Evolutionary conservation across 257 asterid genomes (phyloP).

Genomic region (Rhazya stricta): DNA sequence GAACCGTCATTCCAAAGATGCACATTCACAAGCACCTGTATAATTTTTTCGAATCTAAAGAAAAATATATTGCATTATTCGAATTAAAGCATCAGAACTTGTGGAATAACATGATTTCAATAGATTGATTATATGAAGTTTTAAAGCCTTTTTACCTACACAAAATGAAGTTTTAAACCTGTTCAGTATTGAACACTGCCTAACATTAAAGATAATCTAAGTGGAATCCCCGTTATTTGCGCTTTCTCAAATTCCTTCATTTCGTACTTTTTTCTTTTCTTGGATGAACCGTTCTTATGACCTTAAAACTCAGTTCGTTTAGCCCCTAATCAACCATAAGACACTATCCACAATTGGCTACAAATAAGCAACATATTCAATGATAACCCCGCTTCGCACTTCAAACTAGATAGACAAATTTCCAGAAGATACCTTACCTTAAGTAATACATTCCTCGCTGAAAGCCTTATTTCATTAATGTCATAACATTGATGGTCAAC

Average conservation of each 20-base stretch:
- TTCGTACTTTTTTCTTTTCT: neutral
- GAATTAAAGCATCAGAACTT: neutral
- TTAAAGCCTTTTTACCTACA: slow-evolving; percentile 1
- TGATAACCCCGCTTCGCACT: neutral
- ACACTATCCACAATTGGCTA: neutral
- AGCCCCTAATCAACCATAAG: neutral
- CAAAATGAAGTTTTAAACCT: neutral
- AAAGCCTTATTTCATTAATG: neutral
- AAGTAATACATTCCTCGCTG: neutral
- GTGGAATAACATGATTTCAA: neutral
- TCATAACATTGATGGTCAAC: neutral
- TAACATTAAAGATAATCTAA: neutral
- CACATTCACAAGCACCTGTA: neutral
- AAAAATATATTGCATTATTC: neutral
- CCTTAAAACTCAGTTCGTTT: neutral
- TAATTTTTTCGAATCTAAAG: neutral
- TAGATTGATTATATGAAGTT: neutral
- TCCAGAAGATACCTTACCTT: neutral
- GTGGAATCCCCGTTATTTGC: neutral
- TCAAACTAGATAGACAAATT: neutral
- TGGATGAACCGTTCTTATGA: neutral
- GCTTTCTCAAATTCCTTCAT: neutral
- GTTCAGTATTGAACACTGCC: neutral
- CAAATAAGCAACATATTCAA: neutral
- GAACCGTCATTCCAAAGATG: neutral